Percentiles rank a stretch among this genome's conserved stretches.
Evolutionary conservation across 495 filamentous ascomycete genomes (phyloP).

Genomic region (Daldinia grandis): DNA sequence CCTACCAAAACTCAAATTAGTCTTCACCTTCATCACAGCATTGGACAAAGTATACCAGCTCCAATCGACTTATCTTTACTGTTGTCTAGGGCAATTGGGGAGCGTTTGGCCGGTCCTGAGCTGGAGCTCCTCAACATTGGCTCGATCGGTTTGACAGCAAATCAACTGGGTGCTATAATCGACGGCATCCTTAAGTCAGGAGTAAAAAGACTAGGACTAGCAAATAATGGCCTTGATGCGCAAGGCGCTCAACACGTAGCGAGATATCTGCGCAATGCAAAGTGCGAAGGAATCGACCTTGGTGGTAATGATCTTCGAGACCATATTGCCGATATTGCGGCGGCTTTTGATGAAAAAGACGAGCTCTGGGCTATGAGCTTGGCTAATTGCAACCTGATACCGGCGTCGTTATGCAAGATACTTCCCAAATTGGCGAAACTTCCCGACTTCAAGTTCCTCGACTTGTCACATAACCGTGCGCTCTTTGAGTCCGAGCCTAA

Average conservation of each 20-base stretch:
- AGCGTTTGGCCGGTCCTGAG: slow-evolving; percentile 75
- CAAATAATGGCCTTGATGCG: slow-evolving; percentile 77
- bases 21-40: slow-evolving; percentile 30
- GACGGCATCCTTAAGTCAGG: slow-evolving; percentile 79
- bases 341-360: slow-evolving; percentile 66
- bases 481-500: slow-evolving; percentile 80
- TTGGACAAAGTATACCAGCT: slow-evolving; percentile 25
- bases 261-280: slow-evolving; percentile 72
- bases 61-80: slow-evolving; percentile 52
- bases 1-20: slow-evolving; percentile 35
- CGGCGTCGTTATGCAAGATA: slow-evolving; percentile 74
- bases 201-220: slow-evolving; percentile 79
- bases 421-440: slow-evolving; percentile 78
- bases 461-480: slow-evolving; percentile 86
- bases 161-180: slow-evolving; percentile 75
- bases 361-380: slow-evolving; percentile 84
- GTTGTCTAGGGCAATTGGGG: slow-evolving; percentile 76
- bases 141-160: slow-evolving; percentile 74
- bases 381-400: slow-evolving; percentile 83
- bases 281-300: slow-evolving; percentile 91
- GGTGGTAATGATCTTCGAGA: slow-evolving; percentile 84
- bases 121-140: slow-evolving; percentile 87
- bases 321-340: slow-evolving; percentile 71
- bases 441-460: slow-evolving; percentile 83
- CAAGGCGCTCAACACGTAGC: slow-evolving; percentile 79